Conservation (phyloP, 192 early-diverging fungal species). For the Umbelopsis isabellina region DNA sequence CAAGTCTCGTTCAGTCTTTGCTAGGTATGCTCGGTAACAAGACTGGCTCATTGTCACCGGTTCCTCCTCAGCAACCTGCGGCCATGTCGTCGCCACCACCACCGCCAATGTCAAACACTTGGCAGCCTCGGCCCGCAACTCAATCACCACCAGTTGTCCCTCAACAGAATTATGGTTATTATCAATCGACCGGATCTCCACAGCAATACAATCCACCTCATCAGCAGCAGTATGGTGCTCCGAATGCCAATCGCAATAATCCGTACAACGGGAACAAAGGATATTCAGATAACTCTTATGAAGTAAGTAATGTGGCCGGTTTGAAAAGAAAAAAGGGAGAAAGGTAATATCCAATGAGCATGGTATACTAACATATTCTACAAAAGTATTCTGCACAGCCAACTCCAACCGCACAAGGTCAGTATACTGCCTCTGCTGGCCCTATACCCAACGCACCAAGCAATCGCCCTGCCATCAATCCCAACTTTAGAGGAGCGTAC, state of each 20-base stretch:
- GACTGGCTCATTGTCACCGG: background rate
- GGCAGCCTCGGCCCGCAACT: background rate
- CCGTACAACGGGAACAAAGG: background rate
- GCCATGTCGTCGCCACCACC: background rate
- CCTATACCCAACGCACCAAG: background rate
- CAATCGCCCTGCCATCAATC: conserved; percentile 3
- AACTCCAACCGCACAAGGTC: background rate
- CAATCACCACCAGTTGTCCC: background rate
- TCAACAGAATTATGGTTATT: conserved; percentile 1
- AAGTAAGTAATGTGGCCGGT: too few relatives aligned
- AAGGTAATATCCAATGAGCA: too few relatives aligned
- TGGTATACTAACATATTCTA: too few relatives aligned
- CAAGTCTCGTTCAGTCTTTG: conserved; percentile 4
- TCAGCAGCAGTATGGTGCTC: background rate
- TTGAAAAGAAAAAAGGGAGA: too few relatives aligned
- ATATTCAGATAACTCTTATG: background rate
- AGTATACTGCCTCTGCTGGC: background rate
- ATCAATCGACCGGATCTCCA: background rate
- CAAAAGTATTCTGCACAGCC: background rate
- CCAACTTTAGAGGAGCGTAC: conserved; percentile 14
- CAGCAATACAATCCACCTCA: background rate
- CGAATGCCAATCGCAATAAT: background rate
- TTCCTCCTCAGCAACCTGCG: background rate
- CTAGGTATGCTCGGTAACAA: background rate
- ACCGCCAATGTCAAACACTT: background rate